Evolutionary conservation across 2,329 filamentous ascomycete genomes (phyloP), one percentile per base, ranked within the genome.

Genomic region (Xylaria sp.): DNA sequence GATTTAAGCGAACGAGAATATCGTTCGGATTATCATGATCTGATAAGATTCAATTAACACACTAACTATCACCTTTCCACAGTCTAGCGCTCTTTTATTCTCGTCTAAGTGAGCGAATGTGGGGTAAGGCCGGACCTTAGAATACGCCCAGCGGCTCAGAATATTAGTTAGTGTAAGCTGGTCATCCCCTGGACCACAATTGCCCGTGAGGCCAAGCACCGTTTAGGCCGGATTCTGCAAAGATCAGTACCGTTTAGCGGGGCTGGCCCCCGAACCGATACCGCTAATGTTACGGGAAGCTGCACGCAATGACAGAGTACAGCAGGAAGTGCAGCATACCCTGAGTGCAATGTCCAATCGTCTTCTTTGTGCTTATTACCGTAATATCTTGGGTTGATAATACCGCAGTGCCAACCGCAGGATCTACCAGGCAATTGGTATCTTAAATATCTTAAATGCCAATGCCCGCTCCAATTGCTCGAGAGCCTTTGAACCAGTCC

Each of bases 151-250:
- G 45, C 23, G 45, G 45, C 45, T 48, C 45, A 48, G 23, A 25
- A 52, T 32, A 52, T 55, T 34, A n/a, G n/a, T n/a, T n/a, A n/a
- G n/a, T n/a, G n/a, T n/a, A 36, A 55, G 52, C 52, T 23, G 12
- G 34, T n/a, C 6, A 57, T 56, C 34, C 34, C 34, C 34, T 57
- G 34, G 7, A 28, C 53, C 53, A 57, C 50, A 32, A 36, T 55
- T 58, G 55, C 39, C 63, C 57, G 63, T 32, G 50, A 12, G 18
- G 52, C 58, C 58, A 66, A 66, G 64, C 8, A 41, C 12, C 25
- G 43, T 18, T 53, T 58, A 66, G 6, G 58, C 64, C 36, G 46
- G 28, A 66, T 63, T 62, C 53, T 45, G 65, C 53, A 59, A 63
- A 46, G 65, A 66, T 63, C 59, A 52, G 53, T 36, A 18, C 34